A percentile compares a stretch with the other conserved stretches of the same genome.
These are phyloP conservation scores for Byssochlamys sp. DNA, from an alignment of 2,329 filamentous ascomycete species.

Conservation along the genomic window DNA sequence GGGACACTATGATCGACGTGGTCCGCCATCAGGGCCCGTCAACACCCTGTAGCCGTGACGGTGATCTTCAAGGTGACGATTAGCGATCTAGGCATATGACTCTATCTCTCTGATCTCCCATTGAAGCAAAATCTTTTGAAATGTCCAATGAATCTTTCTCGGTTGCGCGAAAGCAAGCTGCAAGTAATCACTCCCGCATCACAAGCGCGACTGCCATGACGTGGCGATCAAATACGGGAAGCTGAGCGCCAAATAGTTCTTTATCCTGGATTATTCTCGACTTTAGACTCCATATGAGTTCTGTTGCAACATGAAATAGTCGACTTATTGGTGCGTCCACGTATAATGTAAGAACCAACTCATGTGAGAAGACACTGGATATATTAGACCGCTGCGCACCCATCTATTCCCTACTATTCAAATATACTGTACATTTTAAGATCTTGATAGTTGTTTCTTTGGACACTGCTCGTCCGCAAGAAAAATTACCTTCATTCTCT, in stretches of 20 bases:
- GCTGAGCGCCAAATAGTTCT: conserved; percentile 12
- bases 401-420: not conserved
- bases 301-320: not conserved
- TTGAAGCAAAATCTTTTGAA: not conserved
- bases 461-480: no score
- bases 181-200: conserved; percentile 7
- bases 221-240: conserved; percentile 20
- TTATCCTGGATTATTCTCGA: conserved; percentile 13
- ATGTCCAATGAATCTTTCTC: not conserved
- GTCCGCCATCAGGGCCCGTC: not conserved
- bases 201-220: conserved; percentile 22
- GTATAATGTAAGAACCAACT: not conserved
- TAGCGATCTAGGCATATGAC: not conserved
- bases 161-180: not conserved
- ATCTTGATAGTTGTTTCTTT: no score
- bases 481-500: no score
- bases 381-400: not conserved
- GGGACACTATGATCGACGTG: not conserved
- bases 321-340: conserved; percentile 16
- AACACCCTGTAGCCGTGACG: not conserved
- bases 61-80: conserved; percentile 1
- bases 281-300: conserved; percentile 10
- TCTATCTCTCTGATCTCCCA: not conserved
- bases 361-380: not conserved
- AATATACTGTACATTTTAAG: not conserved